These are phyloP conservation scores for Metarhizium guizhouense DNA, from an alignment of 2,329 filamentous ascomycete species.

Conservation along the genomic window DNA sequence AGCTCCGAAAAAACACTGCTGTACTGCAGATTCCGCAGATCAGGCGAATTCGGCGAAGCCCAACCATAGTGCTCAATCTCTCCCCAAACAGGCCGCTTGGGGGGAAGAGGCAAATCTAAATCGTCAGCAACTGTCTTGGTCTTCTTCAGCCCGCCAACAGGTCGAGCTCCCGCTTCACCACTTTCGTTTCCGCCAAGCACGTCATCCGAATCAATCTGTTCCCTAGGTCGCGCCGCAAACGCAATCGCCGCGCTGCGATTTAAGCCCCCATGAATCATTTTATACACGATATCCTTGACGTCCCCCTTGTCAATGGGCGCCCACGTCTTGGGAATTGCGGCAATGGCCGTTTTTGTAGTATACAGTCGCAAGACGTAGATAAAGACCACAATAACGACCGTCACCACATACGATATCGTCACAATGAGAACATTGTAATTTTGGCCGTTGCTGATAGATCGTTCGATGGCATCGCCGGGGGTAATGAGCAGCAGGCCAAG, in stretches of 20 bases:
- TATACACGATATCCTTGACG: constrained; percentile 63
- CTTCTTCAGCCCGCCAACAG: constrained; percentile 19
- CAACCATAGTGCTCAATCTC: constrained; percentile 81
- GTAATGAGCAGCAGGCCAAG: constrained; percentile 68
- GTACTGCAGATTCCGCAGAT: constrained; percentile 77
- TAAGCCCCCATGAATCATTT: constrained; percentile 65
- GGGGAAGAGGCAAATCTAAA: constrained; percentile 38
- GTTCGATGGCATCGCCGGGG: constrained; percentile 71
- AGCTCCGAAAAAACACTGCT: constrained; percentile 72
- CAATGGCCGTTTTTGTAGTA: constrained; percentile 70
- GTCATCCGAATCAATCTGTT: constrained; percentile 12
- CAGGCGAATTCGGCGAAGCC: constrained; percentile 68
- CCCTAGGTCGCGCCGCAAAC: constrained; percentile 45
- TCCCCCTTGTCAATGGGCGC: constrained; percentile 82
- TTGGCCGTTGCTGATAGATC: constrained; percentile 58
- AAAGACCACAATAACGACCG: constrained; percentile 59
- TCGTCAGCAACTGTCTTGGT: constrained; percentile 27
- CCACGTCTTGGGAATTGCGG: constrained; percentile 78
- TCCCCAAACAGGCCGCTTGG: constrained; percentile 59
- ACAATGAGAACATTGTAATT: constrained; percentile 79
- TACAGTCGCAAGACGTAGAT: constrained; percentile 81
- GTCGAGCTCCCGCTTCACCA: constrained; percentile 8
- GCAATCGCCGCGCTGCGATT: constrained; percentile 72
- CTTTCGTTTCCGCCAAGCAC: constrained; percentile 7
- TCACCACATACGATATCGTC: constrained; percentile 64